These are phyloP conservation scores for Kodamaea kaohsiungensis DNA, from an alignment of 805 yeast species.

Conservation along the genomic window DNA sequence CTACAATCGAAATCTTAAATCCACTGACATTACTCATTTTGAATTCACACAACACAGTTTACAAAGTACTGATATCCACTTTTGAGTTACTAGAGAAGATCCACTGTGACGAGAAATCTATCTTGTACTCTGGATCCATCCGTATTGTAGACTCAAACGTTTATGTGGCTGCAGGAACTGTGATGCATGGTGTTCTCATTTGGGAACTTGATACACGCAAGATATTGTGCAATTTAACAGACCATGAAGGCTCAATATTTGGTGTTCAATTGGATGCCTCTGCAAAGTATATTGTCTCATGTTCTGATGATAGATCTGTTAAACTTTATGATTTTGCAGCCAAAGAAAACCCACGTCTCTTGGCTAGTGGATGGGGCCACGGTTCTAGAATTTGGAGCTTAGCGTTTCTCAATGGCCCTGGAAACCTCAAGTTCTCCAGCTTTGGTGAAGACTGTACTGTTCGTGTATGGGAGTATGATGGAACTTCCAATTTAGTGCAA, in stretches of 20 bases:
- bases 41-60: conserved; percentile 78
- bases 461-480: conserved; percentile 65
- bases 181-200: conserved; percentile 79
- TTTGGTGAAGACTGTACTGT: conserved; percentile 86
- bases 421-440: conserved; percentile 44
- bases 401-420: conserved; percentile 41
- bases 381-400: conserved; percentile 91
- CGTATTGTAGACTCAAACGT: conserved; percentile 46
- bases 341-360: conserved; percentile 46
- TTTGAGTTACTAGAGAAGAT: conserved; percentile 29
- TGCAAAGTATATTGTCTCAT: conserved; percentile 63
- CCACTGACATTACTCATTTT: conserved; percentile 47
- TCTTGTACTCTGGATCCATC: conserved; percentile 84
- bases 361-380: conserved; percentile 95
- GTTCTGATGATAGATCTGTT: conserved; percentile 93
- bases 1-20: conserved; percentile 53
- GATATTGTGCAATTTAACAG: conserved; percentile 56
- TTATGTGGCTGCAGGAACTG: conserved; percentile 86
- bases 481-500: conserved; percentile 37
- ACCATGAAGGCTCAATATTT: conserved; percentile 92
- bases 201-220: conserved; percentile 58
- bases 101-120: conserved; percentile 70
- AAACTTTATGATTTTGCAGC: conserved; percentile 62
- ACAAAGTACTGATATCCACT: conserved; percentile 32
- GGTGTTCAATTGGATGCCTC: conserved; percentile 63